phyloP scores from a whole-genome alignment of 1,284 basidiomycete species.

The Amylostereum areolatum region DNA sequence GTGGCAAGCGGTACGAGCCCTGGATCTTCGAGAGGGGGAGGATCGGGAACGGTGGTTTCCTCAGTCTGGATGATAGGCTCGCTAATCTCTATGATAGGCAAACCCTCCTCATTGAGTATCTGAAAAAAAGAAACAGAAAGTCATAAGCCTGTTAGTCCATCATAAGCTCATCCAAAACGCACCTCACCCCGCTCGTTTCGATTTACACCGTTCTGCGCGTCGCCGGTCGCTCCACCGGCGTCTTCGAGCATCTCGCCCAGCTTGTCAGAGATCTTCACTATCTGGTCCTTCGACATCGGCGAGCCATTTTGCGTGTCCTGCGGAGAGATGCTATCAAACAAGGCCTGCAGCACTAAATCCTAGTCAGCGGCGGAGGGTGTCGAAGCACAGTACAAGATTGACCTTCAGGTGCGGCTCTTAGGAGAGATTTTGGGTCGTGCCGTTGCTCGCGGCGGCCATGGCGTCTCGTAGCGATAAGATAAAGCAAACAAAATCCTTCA shows the following conservation, averaged over 20 bases:
- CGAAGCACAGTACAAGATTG: not conserved
- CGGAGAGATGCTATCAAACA: slow-evolving; percentile 44
- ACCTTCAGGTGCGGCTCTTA: slow-evolving; percentile 29
- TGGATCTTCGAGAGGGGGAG: slow-evolving; percentile 30
- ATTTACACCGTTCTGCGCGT: slow-evolving; percentile 17
- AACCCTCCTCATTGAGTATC: slow-evolving; percentile 69
- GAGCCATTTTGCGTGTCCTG: slow-evolving; percentile 14
- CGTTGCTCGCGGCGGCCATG: slow-evolving; percentile 2
- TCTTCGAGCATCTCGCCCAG: slow-evolving; percentile 55
- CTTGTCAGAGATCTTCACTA: slow-evolving; percentile 52
- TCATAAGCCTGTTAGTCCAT: slow-evolving; percentile 3
- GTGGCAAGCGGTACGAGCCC: slow-evolving; percentile 40
- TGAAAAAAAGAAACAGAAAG: slow-evolving; percentile 21
- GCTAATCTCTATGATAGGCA: slow-evolving; percentile 73
- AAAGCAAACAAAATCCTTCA: no score
- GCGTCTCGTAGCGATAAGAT: no score
- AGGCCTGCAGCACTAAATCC: slow-evolving; percentile 42
- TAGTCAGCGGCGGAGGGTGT: slow-evolving; percentile 6
- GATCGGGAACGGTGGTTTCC: slow-evolving; percentile 8
- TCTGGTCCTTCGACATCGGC: slow-evolving; percentile 42
- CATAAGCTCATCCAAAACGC: slow-evolving; percentile 21
- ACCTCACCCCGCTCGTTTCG: slow-evolving; percentile 59
- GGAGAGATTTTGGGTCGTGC: slow-evolving; percentile 20
- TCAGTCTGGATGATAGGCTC: slow-evolving; percentile 40
- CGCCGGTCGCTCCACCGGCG: slow-evolving; percentile 18